phyloP scores from a whole-genome alignment of 495 filamentous ascomycete genomes.

The Symbiotaphrina buchneri region DNA sequence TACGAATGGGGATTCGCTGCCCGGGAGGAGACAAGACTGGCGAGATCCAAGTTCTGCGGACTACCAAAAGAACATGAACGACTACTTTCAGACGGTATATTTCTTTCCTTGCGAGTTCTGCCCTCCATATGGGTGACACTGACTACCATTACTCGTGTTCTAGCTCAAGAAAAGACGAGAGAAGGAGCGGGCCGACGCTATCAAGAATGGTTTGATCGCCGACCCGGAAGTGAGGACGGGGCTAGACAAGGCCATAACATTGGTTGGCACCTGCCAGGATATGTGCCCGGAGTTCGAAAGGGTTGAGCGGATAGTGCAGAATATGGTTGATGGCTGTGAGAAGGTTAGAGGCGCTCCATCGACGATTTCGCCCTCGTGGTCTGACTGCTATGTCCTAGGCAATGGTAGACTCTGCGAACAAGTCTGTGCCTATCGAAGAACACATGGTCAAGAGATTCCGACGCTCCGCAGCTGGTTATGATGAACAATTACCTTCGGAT shows the following conservation, averaged over 20 bases:
- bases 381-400: not conserved
- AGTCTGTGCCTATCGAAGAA: slow-evolving; percentile 19
- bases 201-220: slow-evolving; percentile 54
- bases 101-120: not conserved
- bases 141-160: too few relatives aligned
- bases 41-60: too few relatives aligned
- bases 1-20: too few relatives aligned
- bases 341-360: slow-evolving; percentile 18
- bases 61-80: not conserved
- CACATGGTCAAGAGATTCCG: slow-evolving; percentile 73
- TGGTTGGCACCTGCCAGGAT: slow-evolving; percentile 69
- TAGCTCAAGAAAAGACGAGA: slow-evolving; percentile 42
- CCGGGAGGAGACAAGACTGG: too few relatives aligned
- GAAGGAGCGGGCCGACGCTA: slow-evolving; percentile 42
- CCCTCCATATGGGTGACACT: not conserved
- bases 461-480: slow-evolving; percentile 77
- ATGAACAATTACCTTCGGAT: slow-evolving; percentile 79
- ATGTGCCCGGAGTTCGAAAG: slow-evolving; percentile 92
- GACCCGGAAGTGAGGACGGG: slow-evolving; percentile 70
- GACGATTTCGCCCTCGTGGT: not conserved
- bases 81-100: not conserved
- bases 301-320: slow-evolving; percentile 51
- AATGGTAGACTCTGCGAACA: not conserved
- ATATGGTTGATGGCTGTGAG: slow-evolving; percentile 36
- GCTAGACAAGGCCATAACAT: slow-evolving; percentile 66